These are phyloP conservation scores for Yamadazyma sp. DNA, from an alignment of 1,139 yeast genomes.

Conservation along the genomic window DNA sequence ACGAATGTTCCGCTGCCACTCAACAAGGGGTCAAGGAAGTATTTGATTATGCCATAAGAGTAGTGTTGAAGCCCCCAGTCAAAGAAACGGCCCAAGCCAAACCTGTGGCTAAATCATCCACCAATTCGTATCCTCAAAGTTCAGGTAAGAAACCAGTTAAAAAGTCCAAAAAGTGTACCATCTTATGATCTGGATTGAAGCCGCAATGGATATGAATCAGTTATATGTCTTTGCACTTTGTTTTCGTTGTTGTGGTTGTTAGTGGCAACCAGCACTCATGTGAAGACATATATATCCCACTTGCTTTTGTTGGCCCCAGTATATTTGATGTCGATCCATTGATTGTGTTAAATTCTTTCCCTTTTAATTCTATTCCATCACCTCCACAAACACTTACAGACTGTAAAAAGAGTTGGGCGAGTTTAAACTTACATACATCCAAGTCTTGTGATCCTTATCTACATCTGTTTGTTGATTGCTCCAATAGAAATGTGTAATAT, in stretches of 20 bases:
- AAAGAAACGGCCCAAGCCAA: conserved; percentile 11
- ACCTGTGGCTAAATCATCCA: conserved; percentile 4
- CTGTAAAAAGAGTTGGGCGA: too few relatives aligned
- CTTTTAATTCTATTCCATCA: not conserved
- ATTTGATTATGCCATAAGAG: conserved; percentile 77
- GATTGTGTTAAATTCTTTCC: too few relatives aligned
- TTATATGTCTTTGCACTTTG: too few relatives aligned
- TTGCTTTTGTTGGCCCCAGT: too few relatives aligned
- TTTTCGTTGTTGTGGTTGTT: too few relatives aligned
- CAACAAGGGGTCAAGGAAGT: conserved; percentile 83
- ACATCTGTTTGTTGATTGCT: conserved; percentile 1
- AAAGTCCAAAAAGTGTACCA: conserved; percentile 49
- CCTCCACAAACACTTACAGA: not conserved
- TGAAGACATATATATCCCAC: too few relatives aligned
- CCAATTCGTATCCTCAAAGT: conserved; percentile 2
- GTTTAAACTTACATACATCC: not conserved
- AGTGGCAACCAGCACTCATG: too few relatives aligned
- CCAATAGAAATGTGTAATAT: conserved; percentile 6
- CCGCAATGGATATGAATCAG: too few relatives aligned
- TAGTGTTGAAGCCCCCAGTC: conserved; percentile 61
- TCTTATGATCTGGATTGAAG: conserved; percentile 32
- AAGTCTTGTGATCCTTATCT: not conserved
- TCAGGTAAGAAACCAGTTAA: conserved; percentile 35
- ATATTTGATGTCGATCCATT: too few relatives aligned
- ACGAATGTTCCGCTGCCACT: conserved; percentile 93